phyloP scores from a whole-genome alignment of 2,329 filamentous ascomycete species.

The Ascochyta fabae region DNA sequence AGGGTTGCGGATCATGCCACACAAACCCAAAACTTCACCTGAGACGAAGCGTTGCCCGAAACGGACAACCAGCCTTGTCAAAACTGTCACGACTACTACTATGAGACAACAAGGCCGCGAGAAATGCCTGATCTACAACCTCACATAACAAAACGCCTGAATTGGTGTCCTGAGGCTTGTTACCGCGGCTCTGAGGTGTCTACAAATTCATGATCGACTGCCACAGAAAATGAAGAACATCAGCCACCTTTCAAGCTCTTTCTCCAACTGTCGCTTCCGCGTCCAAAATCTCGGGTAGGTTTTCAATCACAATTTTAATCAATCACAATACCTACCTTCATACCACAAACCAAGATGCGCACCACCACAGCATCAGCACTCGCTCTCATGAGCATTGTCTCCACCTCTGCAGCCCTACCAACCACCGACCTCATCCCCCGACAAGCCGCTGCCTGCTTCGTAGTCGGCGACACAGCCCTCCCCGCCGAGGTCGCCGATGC shows the following conservation, averaged over 20 bases:
- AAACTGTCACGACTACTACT: constrained; percentile 13
- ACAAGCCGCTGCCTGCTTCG: constrained; percentile 57
- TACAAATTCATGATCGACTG: constrained; percentile 8
- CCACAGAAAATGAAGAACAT: not conserved
- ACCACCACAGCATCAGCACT: constrained; percentile 19
- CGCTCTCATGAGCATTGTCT: constrained; percentile 21
- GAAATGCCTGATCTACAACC: constrained; percentile 22
- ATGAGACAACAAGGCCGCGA: constrained; percentile 19
- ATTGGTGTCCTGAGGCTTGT: constrained; percentile 1
- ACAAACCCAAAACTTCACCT: constrained; percentile 12
- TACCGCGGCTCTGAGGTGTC: constrained; percentile 7
- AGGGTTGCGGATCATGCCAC: constrained; percentile 7
- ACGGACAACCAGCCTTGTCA: constrained; percentile 19
- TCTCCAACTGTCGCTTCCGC: not conserved
- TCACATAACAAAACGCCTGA: constrained; percentile 17
- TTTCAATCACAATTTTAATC: constrained; percentile 7
- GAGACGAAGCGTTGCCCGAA: constrained; percentile 16
- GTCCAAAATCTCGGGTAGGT: constrained; percentile 5
- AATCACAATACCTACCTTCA: not conserved
- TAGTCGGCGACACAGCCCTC: constrained; percentile 59
- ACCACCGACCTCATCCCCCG: constrained; percentile 18
- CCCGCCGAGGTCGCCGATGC: constrained; percentile 58
- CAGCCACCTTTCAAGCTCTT: not conserved
- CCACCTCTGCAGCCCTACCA: constrained; percentile 21
- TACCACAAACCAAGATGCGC: constrained; percentile 22